Conservation (phyloP, 495 filamentous ascomycete species). For the Pseudoneurospora amorphoporcata region DNA sequence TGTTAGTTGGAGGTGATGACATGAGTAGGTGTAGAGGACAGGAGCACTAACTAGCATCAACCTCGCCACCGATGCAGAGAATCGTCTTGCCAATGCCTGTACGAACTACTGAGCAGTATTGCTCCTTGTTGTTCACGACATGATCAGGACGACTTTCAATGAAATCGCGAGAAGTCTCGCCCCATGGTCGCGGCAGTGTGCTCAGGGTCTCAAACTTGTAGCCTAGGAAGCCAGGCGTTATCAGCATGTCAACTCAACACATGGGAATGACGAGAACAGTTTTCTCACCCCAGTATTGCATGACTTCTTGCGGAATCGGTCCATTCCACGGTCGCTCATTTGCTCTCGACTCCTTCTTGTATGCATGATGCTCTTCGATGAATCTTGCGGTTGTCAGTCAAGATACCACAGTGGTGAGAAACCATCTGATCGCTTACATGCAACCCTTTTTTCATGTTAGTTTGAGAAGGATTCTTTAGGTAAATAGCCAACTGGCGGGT, state of each 20-base stretch:
- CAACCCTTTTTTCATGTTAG: constrained; percentile 47
- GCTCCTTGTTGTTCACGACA: constrained; percentile 74
- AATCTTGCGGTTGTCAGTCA: constrained; percentile 46
- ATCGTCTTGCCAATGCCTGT: constrained; percentile 67
- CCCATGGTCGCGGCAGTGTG: constrained; percentile 63
- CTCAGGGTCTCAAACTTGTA: constrained; percentile 94
- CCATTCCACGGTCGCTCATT: constrained; percentile 49
- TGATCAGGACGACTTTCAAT: constrained; percentile 67
- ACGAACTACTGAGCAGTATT: constrained; percentile 87
- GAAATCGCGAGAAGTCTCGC: constrained; percentile 52
- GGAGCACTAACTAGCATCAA: constrained; percentile 63
- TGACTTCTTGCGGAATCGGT: constrained; percentile 27
- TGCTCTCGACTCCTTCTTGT: constrained; percentile 46
- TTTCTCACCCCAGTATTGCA: constrained; percentile 50
- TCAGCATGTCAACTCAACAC: constrained; percentile 3
- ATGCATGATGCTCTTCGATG: constrained; percentile 79
- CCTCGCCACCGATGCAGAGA: constrained; percentile 83
- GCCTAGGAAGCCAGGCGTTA: constrained; percentile 36
- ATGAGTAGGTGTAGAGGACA: neutral
- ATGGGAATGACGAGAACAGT: neutral
- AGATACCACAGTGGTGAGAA: neutral
- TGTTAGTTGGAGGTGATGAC: neutral
- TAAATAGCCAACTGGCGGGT: neutral
- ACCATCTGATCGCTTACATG: constrained; percentile 49
- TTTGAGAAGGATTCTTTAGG: neutral